Base-by-base conservation (phyloP, 768 basidiomycete species). In the Trametes maxima region DNA sequence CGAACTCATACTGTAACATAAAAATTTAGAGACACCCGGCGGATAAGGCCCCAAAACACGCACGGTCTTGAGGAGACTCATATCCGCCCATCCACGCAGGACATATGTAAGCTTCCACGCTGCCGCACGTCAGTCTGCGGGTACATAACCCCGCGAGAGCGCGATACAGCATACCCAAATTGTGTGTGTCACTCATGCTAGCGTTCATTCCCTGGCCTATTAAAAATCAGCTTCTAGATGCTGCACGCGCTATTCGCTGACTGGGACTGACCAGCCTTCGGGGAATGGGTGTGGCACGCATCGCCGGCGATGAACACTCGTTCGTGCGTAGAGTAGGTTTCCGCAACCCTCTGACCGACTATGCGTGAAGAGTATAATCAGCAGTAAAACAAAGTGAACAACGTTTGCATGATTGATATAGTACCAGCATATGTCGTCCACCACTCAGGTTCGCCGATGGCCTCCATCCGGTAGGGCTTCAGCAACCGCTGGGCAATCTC, bases 271-370 rank as follows among this genome's bases (percentile, higher is more conserved):
- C 86, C 84, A 62, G 84, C 85, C 74, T 87, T 87, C 0, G 85
- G 85, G 0, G 83, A 86, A 72, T 86, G 85, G 1, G 85, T 86
- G 69, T 86, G 86, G 60, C 87, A 89, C 0, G 88, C 89, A 69
- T 90, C 89, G 0, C 90, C 90, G 1, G 84, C 86, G 57, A 92
- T 90, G 70, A 92, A 91, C 1, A 89, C 80, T 0, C 90, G 82
- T 2, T 88, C 79, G 22, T 82, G 70, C 2, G 80, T 73, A n/a
- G 84, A 83, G 70, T 80, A 91, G 11, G 74, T 76, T 5, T 86
- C 81, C 5, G 89, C 88, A 1, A 92, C 85, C 13, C 90, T 82
- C 68, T 92, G 90, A 1, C 89, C 89, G 58, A 92, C 90, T 60
- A 39, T n/a, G 10, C 10, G 12, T 25, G 22, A 12, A 19, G 13